Evolutionary conservation across 441 rosid species (phyloP).

Genomic region (Erysimum cheiri): DNA sequence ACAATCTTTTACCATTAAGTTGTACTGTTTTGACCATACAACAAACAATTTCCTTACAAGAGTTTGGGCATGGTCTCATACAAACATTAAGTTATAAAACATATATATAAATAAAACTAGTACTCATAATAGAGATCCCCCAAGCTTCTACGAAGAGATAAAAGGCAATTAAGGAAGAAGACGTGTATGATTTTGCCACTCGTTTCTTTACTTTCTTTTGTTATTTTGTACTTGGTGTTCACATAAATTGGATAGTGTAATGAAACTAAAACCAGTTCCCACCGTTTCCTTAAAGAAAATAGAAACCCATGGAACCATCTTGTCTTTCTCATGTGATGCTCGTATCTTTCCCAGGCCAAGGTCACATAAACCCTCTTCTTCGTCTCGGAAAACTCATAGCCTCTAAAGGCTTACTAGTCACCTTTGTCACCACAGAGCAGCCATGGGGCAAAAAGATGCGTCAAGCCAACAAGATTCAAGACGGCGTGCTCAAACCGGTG

Average conservation of each 20-base stretch:
- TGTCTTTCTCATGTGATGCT: conserved; percentile 60
- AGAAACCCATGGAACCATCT: conserved; percentile 42
- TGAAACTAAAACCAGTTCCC: background rate
- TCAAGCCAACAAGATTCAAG: conserved; percentile 49
- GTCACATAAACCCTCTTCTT: conserved; percentile 71
- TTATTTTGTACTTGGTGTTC: background rate
- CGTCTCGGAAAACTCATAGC: conserved; percentile 73
- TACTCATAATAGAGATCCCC: background rate
- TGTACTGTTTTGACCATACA: too few relatives aligned
- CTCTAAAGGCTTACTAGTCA: conserved; percentile 66
- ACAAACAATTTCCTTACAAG: too few relatives aligned
- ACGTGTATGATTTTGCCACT: conserved; percentile 21
- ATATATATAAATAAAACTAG: too few relatives aligned
- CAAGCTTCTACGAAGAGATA: background rate
- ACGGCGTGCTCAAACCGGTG: conserved; percentile 47
- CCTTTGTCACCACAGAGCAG: conserved; percentile 57
- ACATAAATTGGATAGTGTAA: background rate
- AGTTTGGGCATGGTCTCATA: too few relatives aligned
- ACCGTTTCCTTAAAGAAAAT: background rate
- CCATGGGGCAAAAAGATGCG: conserved; percentile 54
- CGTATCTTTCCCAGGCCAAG: conserved; percentile 72
- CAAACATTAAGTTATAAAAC: too few relatives aligned
- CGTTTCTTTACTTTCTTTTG: background rate
- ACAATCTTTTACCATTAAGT: too few relatives aligned
- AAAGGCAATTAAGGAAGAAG: conserved; percentile 1